These are phyloP conservation scores for Mycena sanguinolenta DNA, from an alignment of 768 basidiomycete genomes.

Conservation along the genomic window DNA sequence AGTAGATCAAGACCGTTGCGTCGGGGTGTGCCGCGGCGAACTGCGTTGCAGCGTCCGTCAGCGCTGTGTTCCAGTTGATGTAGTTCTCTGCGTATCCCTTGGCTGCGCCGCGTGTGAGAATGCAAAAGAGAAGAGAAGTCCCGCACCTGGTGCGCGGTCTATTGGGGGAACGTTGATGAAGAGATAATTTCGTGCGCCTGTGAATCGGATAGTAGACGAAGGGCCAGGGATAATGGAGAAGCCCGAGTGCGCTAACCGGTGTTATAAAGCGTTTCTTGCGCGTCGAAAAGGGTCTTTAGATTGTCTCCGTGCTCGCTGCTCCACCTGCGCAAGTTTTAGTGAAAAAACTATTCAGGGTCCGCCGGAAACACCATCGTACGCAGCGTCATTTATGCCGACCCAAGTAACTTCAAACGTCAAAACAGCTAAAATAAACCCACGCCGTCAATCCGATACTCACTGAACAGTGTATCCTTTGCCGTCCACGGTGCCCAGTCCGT, in stretches of 20 bases:
- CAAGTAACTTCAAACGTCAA: slow-evolving; percentile 51
- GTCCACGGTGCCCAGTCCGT: slow-evolving; percentile 48
- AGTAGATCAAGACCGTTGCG: slow-evolving; percentile 53
- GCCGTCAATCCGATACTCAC: slow-evolving; percentile 37
- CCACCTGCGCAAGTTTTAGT: slow-evolving; percentile 8
- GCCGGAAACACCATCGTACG: slow-evolving; percentile 40
- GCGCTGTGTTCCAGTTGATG: slow-evolving; percentile 51
- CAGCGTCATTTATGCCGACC: slow-evolving; percentile 64
- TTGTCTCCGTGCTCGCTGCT: slow-evolving; percentile 19
- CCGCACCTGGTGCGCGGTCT: slow-evolving; percentile 47
- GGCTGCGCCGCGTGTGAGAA: not conserved
- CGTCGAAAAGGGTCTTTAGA: slow-evolving; percentile 48
- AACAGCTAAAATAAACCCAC: not conserved
- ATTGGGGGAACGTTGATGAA: slow-evolving; percentile 60
- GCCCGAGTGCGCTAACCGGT: slow-evolving; percentile 12
- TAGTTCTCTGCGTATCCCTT: slow-evolving; percentile 14
- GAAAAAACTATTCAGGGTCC: not conserved
- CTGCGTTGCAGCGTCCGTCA: slow-evolving; percentile 39
- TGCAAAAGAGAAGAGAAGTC: not conserved
- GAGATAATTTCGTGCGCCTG: slow-evolving; percentile 53
- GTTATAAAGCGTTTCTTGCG: slow-evolving; percentile 53
- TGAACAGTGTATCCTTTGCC: slow-evolving; percentile 48
- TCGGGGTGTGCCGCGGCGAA: slow-evolving; percentile 51
- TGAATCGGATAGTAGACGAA: not conserved
- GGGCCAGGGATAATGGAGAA: too few species aligned